Conservation (phyloP, 2,329 filamentous ascomycete species). For the Nemania sp. region DNA sequence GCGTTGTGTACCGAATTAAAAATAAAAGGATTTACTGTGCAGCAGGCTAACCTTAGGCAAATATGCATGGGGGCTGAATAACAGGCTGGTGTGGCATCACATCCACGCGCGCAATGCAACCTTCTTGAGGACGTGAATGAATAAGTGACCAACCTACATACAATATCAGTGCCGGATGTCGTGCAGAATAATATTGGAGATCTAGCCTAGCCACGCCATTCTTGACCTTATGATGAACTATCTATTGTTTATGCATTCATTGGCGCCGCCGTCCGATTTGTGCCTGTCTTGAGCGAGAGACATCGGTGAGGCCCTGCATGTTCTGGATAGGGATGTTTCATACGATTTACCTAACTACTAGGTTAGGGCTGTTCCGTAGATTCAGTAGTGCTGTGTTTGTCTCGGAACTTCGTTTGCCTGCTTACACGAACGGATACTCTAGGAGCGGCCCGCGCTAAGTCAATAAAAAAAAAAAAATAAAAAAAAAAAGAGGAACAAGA, state of each 20-base stretch:
- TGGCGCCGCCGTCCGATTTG: slow-evolving; percentile 18
- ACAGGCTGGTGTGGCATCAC: slow-evolving; percentile 22
- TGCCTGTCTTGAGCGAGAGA: slow-evolving; percentile 16
- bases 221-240: slow-evolving; percentile 18
- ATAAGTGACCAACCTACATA: not conserved
- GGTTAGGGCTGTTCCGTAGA: too few relatives aligned
- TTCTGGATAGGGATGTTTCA: not conserved
- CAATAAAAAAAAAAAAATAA: too few relatives aligned
- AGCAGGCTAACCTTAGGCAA: slow-evolving; percentile 14
- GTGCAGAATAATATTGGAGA: slow-evolving; percentile 32
- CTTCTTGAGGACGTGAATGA: slow-evolving; percentile 9
- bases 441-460: slow-evolving; percentile 14
- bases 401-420: slow-evolving; percentile 24
- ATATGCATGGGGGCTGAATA: slow-evolving; percentile 26
- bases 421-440: slow-evolving; percentile 12
- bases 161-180: slow-evolving; percentile 29
- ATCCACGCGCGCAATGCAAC: slow-evolving; percentile 25
- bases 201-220: slow-evolving; percentile 22
- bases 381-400: not conserved
- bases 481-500: too few relatives aligned
- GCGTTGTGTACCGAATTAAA: slow-evolving; percentile 30
- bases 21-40: slow-evolving; percentile 33
- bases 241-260: slow-evolving; percentile 33
- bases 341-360: too few relatives aligned
- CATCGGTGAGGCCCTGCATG: not conserved